Evolutionary conservation across 2,329 filamentous ascomycete genomes (phyloP).

Genomic region (Fusarium incarnatum): DNA sequence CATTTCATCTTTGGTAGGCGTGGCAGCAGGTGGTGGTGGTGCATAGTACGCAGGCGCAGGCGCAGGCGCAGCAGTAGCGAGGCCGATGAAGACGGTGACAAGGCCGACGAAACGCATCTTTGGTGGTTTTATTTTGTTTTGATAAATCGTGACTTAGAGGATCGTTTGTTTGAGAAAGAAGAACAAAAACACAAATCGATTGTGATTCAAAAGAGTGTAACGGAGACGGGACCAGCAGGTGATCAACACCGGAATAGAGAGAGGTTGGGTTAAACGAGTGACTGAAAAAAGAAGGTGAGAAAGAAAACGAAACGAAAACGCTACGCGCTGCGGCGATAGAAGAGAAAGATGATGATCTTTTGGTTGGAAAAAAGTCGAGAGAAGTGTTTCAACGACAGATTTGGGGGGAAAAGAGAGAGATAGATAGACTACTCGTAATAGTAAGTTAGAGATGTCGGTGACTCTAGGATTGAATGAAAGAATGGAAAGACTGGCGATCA

Average conservation of each 20-base stretch:
- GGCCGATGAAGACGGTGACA: slow-evolving; percentile 20
- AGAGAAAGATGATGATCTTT: not conserved
- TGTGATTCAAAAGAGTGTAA: slow-evolving; percentile 22
- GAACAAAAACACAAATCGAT: slow-evolving; percentile 5
- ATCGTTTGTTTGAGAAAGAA: not conserved
- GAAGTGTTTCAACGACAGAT: not conserved
- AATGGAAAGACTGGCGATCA: slow-evolving; percentile 13
- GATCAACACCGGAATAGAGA: slow-evolving; percentile 31
- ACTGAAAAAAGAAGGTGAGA: slow-evolving; percentile 16
- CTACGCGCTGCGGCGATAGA: slow-evolving; percentile 25
- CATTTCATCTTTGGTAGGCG: slow-evolving; percentile 15
- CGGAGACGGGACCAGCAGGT: slow-evolving; percentile 15
- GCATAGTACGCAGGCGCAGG: not conserved
- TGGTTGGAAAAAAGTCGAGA: not conserved
- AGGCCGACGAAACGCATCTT: slow-evolving; percentile 33
- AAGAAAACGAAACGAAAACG: slow-evolving; percentile 17
- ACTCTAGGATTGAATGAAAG: not conserved
- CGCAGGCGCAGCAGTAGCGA: slow-evolving; percentile 34
- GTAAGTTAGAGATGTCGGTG: not conserved
- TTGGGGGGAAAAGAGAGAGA: not conserved
- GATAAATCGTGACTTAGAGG: not conserved
- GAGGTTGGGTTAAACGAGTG: slow-evolving; percentile 27
- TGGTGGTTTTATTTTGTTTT: not conserved
- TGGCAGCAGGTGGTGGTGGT: slow-evolving; percentile 2
- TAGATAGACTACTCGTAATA: not conserved